phyloP scores from a whole-genome alignment of 2,329 filamentous ascomycete genomes.

The Mycocentrospora acerina region DNA sequence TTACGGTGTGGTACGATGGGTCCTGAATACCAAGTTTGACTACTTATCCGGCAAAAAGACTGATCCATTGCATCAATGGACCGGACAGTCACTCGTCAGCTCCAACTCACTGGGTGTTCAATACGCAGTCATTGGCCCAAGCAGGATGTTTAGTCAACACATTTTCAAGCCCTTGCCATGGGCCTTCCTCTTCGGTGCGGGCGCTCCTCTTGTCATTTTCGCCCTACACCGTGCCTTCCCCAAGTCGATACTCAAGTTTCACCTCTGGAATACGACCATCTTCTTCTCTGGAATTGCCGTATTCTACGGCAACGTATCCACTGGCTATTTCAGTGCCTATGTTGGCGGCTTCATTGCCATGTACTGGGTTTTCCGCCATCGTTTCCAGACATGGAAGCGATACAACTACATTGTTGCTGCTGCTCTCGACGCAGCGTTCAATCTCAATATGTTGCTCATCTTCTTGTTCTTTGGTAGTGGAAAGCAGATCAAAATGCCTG shows the following conservation, averaged over 20 bases:
- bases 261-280: conserved; percentile 62
- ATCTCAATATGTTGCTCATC: conserved; percentile 62
- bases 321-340: conserved; percentile 58
- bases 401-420: conserved; percentile 65
- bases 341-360: conserved; percentile 64
- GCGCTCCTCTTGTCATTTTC: conserved; percentile 52
- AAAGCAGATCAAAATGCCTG: conserved; percentile 60
- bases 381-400: conserved; percentile 59
- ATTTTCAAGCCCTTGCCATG: conserved; percentile 55
- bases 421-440: conserved; percentile 64
- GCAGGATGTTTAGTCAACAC: conserved; percentile 51
- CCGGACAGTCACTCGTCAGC: conserved; percentile 55
- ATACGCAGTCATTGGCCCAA: conserved; percentile 60
- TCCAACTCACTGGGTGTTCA: conserved; percentile 60
- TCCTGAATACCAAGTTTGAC: conserved; percentile 58
- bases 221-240: conserved; percentile 57
- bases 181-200: conserved; percentile 55
- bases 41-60: conserved; percentile 54
- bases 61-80: conserved; percentile 64
- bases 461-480: conserved; percentile 61
- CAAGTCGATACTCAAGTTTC: conserved; percentile 54
- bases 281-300: conserved; percentile 58
- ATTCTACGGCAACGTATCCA: conserved; percentile 64
- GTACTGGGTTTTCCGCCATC: conserved; percentile 58
- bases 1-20: conserved; percentile 63